Conservation (phyloP, 2,329 filamentous ascomycete species). For the Colletotrichum sp. region DNA sequence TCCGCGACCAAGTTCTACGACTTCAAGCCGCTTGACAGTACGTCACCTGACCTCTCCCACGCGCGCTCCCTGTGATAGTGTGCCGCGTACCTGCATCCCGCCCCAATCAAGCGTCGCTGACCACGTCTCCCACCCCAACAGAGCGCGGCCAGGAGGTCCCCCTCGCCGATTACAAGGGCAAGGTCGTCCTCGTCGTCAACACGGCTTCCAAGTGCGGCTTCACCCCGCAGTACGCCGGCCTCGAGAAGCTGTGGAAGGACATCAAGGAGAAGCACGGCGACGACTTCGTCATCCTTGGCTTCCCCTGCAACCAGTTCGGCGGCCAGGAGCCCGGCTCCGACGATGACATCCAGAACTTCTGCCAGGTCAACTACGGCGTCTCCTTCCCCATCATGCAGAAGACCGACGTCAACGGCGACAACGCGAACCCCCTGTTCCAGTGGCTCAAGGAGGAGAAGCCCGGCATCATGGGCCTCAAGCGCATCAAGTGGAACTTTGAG, state of each 20-base stretch:
- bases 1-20: conserved; percentile 70
- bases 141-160: conserved; percentile 76
- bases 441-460: conserved; percentile 78
- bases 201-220: conserved; percentile 99
- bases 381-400: conserved; percentile 91
- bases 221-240: conserved; percentile 90
- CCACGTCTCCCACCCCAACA: conserved; percentile 35
- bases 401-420: conserved; percentile 89
- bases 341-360: conserved; percentile 83
- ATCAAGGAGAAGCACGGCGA: conserved; percentile 72
- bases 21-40: conserved; percentile 84
- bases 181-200: conserved; percentile 96
- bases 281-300: conserved; percentile 87
- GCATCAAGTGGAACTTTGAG: conserved; percentile 99
- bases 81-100: background rate
- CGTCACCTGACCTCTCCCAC: conserved; percentile 35
- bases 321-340: conserved; percentile 84
- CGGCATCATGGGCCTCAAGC: conserved; percentile 85
- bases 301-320: conserved; percentile 98
- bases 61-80: background rate
- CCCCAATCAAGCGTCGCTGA: background rate
- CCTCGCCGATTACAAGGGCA: conserved; percentile 78
- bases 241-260: conserved; percentile 88
- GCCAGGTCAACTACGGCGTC: conserved; percentile 93
- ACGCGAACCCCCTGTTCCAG: conserved; percentile 78